phyloP scores from a whole-genome alignment of 306 rosid genomes.

The Lablab purpureus region DNA sequence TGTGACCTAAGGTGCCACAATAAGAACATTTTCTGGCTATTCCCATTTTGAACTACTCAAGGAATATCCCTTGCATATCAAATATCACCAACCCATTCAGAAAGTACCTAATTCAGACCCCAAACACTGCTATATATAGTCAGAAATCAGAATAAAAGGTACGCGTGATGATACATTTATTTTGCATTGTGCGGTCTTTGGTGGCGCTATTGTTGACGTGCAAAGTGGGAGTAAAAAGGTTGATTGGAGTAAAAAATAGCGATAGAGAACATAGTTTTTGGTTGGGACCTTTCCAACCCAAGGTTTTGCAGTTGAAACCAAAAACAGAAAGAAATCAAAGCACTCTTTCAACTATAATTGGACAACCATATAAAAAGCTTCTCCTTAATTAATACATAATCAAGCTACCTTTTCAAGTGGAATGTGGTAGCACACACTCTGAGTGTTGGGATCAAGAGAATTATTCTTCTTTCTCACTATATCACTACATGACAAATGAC shows the following conservation, averaged over 20 bases:
- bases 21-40: constrained; percentile 92
- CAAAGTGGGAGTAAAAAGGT: constrained; percentile 53
- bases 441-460: constrained; percentile 22
- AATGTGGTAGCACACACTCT: too few species aligned
- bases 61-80: constrained; percentile 15
- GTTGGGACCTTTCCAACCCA: constrained; percentile 49
- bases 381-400: not conserved
- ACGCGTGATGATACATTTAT: not conserved
- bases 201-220: constrained; percentile 46
- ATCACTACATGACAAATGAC: too few species aligned
- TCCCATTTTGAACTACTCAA: constrained; percentile 50
- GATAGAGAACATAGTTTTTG: constrained; percentile 51
- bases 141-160: constrained; percentile 23
- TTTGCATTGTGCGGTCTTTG: constrained; percentile 62
- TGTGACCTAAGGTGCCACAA: constrained; percentile 91
- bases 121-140: not conserved
- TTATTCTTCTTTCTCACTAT: not conserved
- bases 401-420: constrained; percentile 30
- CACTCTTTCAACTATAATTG: constrained; percentile 7
- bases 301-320: constrained; percentile 47
- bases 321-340: constrained; percentile 1
- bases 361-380: constrained; percentile 4
- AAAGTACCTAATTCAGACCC: too few species aligned
- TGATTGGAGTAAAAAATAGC: constrained; percentile 55
- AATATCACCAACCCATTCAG: not conserved